These are phyloP conservation scores for Choiromyces venosus DNA, from an alignment of 495 filamentous ascomycete genomes.

Conservation along the genomic window DNA sequence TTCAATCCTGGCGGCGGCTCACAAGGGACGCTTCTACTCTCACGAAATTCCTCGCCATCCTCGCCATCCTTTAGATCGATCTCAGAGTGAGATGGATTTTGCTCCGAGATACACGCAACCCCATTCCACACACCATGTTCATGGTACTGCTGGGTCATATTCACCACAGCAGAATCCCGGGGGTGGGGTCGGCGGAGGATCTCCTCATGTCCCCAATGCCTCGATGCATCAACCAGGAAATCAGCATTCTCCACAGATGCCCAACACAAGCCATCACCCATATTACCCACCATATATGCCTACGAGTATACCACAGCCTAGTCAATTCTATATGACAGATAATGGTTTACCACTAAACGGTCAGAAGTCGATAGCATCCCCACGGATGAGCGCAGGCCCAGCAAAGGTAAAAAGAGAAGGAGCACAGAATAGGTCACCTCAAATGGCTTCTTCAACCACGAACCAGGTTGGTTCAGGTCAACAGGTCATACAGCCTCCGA, in stretches of 20 bases:
- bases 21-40: constrained; percentile 18
- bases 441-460: constrained; percentile 36
- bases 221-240: constrained; percentile 40
- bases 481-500: constrained; percentile 36
- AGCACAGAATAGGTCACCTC: constrained; percentile 37
- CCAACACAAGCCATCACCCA: constrained; percentile 25
- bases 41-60: constrained; percentile 20
- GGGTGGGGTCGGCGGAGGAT: constrained; percentile 35
- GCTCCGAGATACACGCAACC: constrained; percentile 29
- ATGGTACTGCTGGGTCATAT: constrained; percentile 32
- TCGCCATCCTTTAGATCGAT: constrained; percentile 18
- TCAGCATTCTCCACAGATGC: constrained; percentile 36
- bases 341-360: constrained; percentile 30
- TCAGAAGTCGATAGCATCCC: constrained; percentile 35
- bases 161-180: constrained; percentile 38
- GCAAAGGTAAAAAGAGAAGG: constrained; percentile 39
- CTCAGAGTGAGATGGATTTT: constrained; percentile 10
- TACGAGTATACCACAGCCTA: not conserved
- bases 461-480: constrained; percentile 35
- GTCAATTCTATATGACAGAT: not conserved
- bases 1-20: constrained; percentile 22
- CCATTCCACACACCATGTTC: constrained; percentile 38
- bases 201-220: constrained; percentile 37
- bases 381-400: constrained; percentile 25
- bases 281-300: constrained; percentile 29